Base-by-base conservation (phyloP, 202 grass and related monocot species). In the Musa balbisiana region DNA sequence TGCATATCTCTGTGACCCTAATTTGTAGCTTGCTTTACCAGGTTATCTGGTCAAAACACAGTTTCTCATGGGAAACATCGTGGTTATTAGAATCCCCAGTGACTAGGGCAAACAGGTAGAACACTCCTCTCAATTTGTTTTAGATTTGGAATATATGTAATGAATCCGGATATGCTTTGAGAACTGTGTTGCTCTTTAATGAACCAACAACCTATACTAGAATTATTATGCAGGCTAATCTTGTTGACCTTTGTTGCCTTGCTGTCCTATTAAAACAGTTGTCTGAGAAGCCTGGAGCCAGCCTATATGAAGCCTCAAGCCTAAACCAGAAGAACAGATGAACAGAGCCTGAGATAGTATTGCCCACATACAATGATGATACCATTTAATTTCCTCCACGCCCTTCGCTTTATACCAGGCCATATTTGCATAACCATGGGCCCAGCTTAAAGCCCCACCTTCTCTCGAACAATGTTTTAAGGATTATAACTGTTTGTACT, bases 261-360 rank as follows among this genome's bases (percentile, higher is more conserved):
- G 82, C 80, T 76, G 70, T 67, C 84, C 85, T 80, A 84, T 77
- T 67, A 83, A 84, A 89, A 90, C 78, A 86, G 91, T 87, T 88
- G 84, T 82, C 76, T 83, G 70, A 87, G 91, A 93, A 90, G 91
- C 83, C 83, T 79, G 91, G 76, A 90, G 87, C 87, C 85, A 85
- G 83, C 85, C 88, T 93, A 90, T 84, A 76, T 79, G 87, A 86
- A 86, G 76, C 85, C 85, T 84, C 83, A 65, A 80, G 84, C 83
- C 91, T 86, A 93, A 93, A 90, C 87, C 91, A 84, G 91, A 90
- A 87, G 91, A 92, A 79, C 76, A 85, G 85, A 87, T 26, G 78
- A 84, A 72, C 85, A 76, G 72, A 84, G 85, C 72, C 85, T 87
- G 86, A 72, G 69, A 85, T 89, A 85, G 76, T 77, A 83, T 74